phyloP scores from a whole-genome alignment of 106 monocot genomes.

The Acanthochlamys bracteata region DNA sequence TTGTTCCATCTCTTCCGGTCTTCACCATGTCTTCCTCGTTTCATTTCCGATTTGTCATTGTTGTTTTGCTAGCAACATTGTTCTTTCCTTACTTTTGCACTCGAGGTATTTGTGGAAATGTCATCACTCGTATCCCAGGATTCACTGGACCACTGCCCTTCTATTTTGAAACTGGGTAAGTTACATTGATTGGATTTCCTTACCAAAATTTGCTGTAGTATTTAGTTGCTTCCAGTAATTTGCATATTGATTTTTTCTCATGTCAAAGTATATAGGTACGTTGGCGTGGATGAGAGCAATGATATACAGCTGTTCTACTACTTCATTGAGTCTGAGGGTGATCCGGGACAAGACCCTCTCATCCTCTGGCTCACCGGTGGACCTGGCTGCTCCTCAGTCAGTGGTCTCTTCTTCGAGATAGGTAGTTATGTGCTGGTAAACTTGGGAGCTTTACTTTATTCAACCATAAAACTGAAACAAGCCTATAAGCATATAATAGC shows the following conservation, averaged over 20 bases:
- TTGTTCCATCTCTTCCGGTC: no score
- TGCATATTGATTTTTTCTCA: no score
- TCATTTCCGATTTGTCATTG: no score
- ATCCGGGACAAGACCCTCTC: conserved; percentile 34
- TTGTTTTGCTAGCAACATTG: no score
- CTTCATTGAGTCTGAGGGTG: conserved; percentile 38
- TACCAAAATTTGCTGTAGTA: not conserved
- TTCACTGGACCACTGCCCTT: conserved; percentile 11
- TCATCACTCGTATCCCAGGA: conserved; percentile 1
- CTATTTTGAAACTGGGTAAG: conserved; percentile 28
- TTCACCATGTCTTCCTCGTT: no score
- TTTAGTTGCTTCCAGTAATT: no score
- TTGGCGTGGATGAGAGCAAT: conserved; percentile 32
- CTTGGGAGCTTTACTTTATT: no score
- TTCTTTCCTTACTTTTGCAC: no score
- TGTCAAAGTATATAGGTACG: conserved; percentile 22
- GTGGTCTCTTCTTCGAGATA: conserved; percentile 23
- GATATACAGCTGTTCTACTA: conserved; percentile 47
- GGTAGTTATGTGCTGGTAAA: conserved; percentile 2
- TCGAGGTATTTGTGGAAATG: no score
- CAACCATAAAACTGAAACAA: no score
- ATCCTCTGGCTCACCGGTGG: conserved; percentile 56
- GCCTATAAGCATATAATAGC: no score
- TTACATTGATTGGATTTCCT: no score
- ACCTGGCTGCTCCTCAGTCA: conserved; percentile 43